Evolutionary conservation across 345 rosid genomes (phyloP), one percentile per base, ranked within the genome.

Genomic region (Heritiera fomes): DNA sequence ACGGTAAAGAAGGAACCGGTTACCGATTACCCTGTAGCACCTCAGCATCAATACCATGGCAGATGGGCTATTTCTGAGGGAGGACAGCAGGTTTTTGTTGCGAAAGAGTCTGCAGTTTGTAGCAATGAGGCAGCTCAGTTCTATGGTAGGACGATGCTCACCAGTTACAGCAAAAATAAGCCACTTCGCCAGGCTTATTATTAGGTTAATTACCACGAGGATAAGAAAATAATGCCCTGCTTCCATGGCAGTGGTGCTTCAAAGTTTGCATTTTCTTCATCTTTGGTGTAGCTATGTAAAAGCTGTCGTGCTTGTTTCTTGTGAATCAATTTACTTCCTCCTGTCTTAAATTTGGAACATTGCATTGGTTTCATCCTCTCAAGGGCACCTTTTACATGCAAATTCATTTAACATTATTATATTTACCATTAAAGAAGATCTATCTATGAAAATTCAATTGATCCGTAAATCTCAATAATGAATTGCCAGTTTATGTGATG

Each of bases 141-240:
- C 17, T 64, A 66, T 65, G 73, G 78, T 47, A 78, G 78, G 13
- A 55, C 18, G 14, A 55, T 20, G 14, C 10, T 66, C 20, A 80
- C 17, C 11, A 68, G 66, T 55, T 74, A 47, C 46, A 14, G 66
- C 15, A 65, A 40, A 38, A 74, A 30, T n/a, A 47, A 60, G 45
- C 46, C n/a, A 41, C 32, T 59, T 23, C 34, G 5, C 23, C 34
- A 14, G 32, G 13, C 63, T 59, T 59, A 59, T 20, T 59, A 59
- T 59, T 20, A 59, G 56, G 61, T 18, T 53, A 17, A 28, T 59
- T 20, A 59, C 5, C 1, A 23, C 4, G 8, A 5, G 14, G 20
- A 23, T 59, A 59, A 59, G 63, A 20, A 20, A 59, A 59, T 23
- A 59, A 58, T 9, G 32, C 32, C 63, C 30, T 59, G 63, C 63